phyloP scores from a whole-genome alignment of 257 asterid species.

The Perilla frutescens region DNA sequence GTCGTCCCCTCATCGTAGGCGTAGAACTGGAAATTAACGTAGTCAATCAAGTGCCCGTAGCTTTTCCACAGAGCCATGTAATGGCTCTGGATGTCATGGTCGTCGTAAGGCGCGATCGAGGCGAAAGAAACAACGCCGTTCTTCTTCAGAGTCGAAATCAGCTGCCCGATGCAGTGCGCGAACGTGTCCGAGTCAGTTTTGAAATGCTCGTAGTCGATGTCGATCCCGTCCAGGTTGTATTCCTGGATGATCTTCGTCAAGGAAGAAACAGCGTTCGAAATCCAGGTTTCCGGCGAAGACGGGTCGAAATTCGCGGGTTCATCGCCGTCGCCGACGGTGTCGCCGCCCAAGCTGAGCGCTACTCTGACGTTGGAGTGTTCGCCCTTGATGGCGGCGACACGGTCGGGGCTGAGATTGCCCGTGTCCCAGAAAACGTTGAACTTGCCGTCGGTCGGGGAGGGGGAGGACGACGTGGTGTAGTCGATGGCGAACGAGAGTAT shows the following conservation, averaged over 20 bases:
- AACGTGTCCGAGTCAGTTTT: constrained; percentile 53
- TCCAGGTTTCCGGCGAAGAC: constrained; percentile 58
- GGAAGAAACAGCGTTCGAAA: constrained; percentile 78
- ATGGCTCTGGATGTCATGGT: constrained; percentile 64
- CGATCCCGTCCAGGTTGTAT: constrained; percentile 70
- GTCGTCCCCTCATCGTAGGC: constrained; percentile 72
- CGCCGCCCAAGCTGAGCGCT: constrained; percentile 81
- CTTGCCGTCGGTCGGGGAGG: constrained; percentile 69
- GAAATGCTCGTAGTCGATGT: constrained; percentile 81
- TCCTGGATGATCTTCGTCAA: constrained; percentile 52
- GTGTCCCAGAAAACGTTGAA: constrained; percentile 82
- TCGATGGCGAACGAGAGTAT: constrained; percentile 86
- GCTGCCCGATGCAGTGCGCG: constrained; percentile 56
- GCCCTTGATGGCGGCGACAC: constrained; percentile 57
- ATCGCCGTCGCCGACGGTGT: constrained; percentile 49
- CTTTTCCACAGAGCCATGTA: constrained; percentile 70
- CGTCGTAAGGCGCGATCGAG: constrained; percentile 82
- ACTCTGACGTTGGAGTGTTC: constrained; percentile 62
- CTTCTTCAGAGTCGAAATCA: constrained; percentile 53
- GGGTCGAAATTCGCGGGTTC: constrained; percentile 60
- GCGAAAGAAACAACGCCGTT: constrained; percentile 65
- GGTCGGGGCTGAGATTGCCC: constrained; percentile 56
- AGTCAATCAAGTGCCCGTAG: constrained; percentile 58
- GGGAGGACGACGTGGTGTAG: constrained; percentile 60
- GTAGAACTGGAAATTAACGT: constrained; percentile 81